Evolutionary conservation across 441 rosid genomes (phyloP), one percentile per base, ranked within the genome.

Genomic region (Erysimum pusillum): DNA sequence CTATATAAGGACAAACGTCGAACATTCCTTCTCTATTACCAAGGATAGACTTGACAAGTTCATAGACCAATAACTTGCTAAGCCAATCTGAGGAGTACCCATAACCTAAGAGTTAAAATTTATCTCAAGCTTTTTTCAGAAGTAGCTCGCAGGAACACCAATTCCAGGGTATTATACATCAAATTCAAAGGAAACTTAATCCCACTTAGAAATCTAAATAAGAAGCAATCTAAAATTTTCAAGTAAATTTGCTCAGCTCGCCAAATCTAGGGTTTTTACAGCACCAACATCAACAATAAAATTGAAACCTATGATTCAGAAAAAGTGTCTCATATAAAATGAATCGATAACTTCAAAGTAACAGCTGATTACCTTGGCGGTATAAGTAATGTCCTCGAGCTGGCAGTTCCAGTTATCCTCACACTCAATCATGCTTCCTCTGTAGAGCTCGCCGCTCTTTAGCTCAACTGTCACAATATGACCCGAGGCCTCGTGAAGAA

Each of bases 331-430:
- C 58, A 12, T 14, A 28, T 5, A 2, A 3, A 60, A 49, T 0
- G n/a, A 25, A 76, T 61, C 58, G 22, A 11, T 20, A 14, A 0
- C 0, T 18, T 68, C 6, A 1, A n/a, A 38, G 58, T 20, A 35
- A 7, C 1, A 22, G 7, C 13, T 7, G 22, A 46, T 64, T 75
- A 87, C 99, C 92, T 87, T 91, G 36, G 99, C 97, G 36, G 98
- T 96, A 84, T 80, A 96, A 52, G 97, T 95, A 72, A 93, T 93
- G 75, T 67, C 90, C 82, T 95, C 97, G 80, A 93, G 98, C 85
- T 93, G 99, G 79, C 97, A 93, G 80, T 91, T 93, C 99, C 99
- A 96, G 90, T 93, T 93, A 74, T 96, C 99, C 78, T 96, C 99
- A 76, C 99, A 93, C 88, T 96, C 97, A 39, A 96, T 45, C 98